Base-by-base conservation (phyloP, 2,329 filamentous ascomycete species). In the Fusarium globosum region DNA sequence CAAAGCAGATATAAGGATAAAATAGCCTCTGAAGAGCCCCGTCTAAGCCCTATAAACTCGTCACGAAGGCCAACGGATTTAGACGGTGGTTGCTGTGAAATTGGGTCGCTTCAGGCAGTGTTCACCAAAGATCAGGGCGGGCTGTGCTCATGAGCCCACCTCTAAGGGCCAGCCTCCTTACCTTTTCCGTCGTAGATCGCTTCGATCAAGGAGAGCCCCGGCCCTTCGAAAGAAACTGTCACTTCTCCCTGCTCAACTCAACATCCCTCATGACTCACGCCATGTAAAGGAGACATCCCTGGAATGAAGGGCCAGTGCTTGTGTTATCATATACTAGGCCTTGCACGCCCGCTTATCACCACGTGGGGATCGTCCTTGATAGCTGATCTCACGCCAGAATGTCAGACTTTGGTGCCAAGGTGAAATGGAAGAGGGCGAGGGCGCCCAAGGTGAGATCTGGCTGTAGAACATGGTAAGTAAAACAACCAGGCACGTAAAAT, bases 361-460 rank as follows among this genome's bases (percentile, higher is more conserved):
- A 49, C 38, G 26, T 30, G 26, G 52, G 20, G 21, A 38, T 45
- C 26, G 18, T 42, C 26, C 36, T 12, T 13, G n/a, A 13, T 2
- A 16, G 23, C 43, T 30, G 26, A 30, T 16, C 39, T 39, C 21
- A 7, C 23, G 7, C 26, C 38, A 42, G 4, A 9, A 67, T 68
- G 65, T 18, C 45, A 12, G 45, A 52, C 14, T 18, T 48, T 3
- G 35, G 23, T 11, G 20, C 23, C 1, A 41, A 55, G 12, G 36
- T 38, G 2, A 69, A 69, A n/a, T 53, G 65, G 65, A 69, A 20
- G 46, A 41, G 67, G 43, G 52, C 65, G 4, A 48, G 51, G 2
- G 59, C 39, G 2, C 69, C 68, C 1, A 71, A 71, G 2, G 68
- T 71, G 15, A 59, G 62, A n/a, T 71, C 69, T 9, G 69, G 69